Conservation (phyloP, 2,329 filamentous ascomycete genomes). For the Scedosporium aurantiacum region DNA sequence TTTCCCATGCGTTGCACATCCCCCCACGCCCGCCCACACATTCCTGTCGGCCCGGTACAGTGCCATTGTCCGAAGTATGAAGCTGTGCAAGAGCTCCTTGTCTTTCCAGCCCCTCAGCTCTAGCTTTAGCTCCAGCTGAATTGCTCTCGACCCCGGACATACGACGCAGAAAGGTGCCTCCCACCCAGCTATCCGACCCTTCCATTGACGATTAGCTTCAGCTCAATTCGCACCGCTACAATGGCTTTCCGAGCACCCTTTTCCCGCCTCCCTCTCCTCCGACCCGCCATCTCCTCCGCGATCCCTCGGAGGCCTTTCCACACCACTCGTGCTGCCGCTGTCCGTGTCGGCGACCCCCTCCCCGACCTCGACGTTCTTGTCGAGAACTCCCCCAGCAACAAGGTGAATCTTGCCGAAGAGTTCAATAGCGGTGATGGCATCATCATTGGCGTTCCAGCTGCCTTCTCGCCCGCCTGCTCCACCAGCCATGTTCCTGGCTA, state of each 20-base stretch:
- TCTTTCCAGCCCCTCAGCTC: no score
- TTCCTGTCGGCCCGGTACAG: not conserved
- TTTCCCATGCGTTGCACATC: not conserved
- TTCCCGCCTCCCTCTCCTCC: conserved; percentile 4
- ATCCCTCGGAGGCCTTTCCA: conserved; percentile 43
- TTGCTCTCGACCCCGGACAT: not conserved
- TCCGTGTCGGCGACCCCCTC: conserved; percentile 70
- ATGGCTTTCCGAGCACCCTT: conserved; percentile 3
- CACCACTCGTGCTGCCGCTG: conserved; percentile 43
- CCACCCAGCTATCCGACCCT: not conserved
- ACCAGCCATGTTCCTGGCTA: conserved; percentile 72
- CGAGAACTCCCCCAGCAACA: conserved; percentile 82
- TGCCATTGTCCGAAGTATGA: no score
- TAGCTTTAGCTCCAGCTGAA: no score
- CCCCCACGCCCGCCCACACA: not conserved
- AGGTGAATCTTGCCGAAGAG: conserved; percentile 75
- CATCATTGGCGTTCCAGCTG: conserved; percentile 76
- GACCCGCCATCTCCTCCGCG: not conserved
- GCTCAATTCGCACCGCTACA: not conserved
- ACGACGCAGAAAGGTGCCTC: not conserved
- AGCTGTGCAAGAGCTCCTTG: no score
- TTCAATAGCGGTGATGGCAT: conserved; percentile 57
- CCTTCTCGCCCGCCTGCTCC: conserved; percentile 53
- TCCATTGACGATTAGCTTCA: not conserved
- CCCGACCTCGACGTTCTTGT: conserved; percentile 68